Evolutionary conservation across 352 stramenopile genomes (phyloP).

Genomic region (Globisporangium iwayamae): DNA sequence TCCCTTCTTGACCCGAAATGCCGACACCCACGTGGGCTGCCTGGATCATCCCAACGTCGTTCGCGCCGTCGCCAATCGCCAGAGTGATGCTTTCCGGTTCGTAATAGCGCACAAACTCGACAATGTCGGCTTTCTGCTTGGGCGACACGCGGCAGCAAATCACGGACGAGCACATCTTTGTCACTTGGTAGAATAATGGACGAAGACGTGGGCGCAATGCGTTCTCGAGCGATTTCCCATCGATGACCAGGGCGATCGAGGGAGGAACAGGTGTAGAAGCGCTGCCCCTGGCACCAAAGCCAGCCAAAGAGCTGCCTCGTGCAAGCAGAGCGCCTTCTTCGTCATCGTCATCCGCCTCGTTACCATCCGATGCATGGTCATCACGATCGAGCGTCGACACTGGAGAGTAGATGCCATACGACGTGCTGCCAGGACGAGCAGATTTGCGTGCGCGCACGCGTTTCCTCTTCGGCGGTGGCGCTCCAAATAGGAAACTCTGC

Average conservation of each 20-base stretch:
- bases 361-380: conserved; percentile 1
- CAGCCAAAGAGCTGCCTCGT: conserved; percentile 1
- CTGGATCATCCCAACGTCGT: conserved; percentile 96
- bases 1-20: conserved; percentile 90
- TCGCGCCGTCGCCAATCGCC: conserved; percentile 94
- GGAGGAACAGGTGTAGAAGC: neutral
- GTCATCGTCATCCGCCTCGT: conserved; percentile 1
- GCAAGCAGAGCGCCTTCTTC: conserved; percentile 6
- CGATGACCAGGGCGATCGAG: conserved; percentile 88
- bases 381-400: conserved; percentile 14
- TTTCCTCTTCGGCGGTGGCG: conserved; percentile 12
- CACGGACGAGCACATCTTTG: conserved; percentile 67
- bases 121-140: conserved; percentile 85
- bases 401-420: conserved; percentile 11
- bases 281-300: neutral
- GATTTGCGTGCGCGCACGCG: conserved; percentile 5
- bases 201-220: conserved; percentile 48
- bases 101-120: conserved; percentile 69
- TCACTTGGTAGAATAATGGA: conserved; percentile 64
- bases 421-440: neutral
- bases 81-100: conserved; percentile 81
- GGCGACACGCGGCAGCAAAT: conserved; percentile 88
- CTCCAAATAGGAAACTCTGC: conserved; percentile 7
- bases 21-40: conserved; percentile 89
- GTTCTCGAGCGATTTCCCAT: conserved; percentile 87